Conservation (phyloP, 768 basidiomycete species). For the Psilocybe azurescens region DNA sequence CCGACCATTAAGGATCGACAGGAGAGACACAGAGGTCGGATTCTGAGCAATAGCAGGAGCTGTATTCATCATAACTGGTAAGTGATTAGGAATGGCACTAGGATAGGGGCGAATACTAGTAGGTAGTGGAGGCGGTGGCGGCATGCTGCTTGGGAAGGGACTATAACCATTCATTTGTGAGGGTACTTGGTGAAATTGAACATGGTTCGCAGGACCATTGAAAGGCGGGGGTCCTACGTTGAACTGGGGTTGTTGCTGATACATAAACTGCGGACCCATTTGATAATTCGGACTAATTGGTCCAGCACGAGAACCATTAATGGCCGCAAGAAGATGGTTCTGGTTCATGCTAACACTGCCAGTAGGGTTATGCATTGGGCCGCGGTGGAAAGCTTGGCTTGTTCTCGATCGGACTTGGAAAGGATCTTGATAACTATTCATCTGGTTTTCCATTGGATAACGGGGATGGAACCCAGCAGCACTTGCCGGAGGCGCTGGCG, state of each 20-base stretch:
- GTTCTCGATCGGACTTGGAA: slow-evolving; percentile 54
- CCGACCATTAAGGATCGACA: slow-evolving; percentile 35
- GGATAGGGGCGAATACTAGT: slow-evolving; percentile 20
- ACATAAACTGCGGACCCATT: slow-evolving; percentile 19
- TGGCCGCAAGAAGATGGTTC: slow-evolving; percentile 49
- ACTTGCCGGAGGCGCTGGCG: slow-evolving; percentile 20
- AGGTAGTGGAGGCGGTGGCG: slow-evolving; percentile 13
- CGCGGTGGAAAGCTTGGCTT: slow-evolving; percentile 48
- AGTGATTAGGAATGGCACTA: slow-evolving; percentile 13
- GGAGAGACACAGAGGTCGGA: slow-evolving; percentile 25
- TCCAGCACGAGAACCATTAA: slow-evolving; percentile 39
- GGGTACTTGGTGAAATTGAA: slow-evolving; percentile 15
- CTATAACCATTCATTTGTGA: slow-evolving; percentile 11
- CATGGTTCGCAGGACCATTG: slow-evolving; percentile 13
- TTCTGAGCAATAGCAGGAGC: slow-evolving; percentile 17
- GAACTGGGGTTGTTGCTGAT: slow-evolving; percentile 20
- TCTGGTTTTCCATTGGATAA: slow-evolving; percentile 12
- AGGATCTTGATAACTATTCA: slow-evolving; percentile 29
- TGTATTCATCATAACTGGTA: slow-evolving; percentile 15
- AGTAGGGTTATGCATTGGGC: slow-evolving; percentile 32
- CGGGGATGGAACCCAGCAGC: slow-evolving; percentile 25
- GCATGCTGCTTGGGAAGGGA: slow-evolving; percentile 7
- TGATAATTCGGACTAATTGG: slow-evolving; percentile 24
- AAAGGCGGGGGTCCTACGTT: slow-evolving; percentile 6
- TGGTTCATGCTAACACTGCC: slow-evolving; percentile 58